Evolutionary conservation across 441 rosid genomes (phyloP).

Genomic region (Croton setiger): DNA sequence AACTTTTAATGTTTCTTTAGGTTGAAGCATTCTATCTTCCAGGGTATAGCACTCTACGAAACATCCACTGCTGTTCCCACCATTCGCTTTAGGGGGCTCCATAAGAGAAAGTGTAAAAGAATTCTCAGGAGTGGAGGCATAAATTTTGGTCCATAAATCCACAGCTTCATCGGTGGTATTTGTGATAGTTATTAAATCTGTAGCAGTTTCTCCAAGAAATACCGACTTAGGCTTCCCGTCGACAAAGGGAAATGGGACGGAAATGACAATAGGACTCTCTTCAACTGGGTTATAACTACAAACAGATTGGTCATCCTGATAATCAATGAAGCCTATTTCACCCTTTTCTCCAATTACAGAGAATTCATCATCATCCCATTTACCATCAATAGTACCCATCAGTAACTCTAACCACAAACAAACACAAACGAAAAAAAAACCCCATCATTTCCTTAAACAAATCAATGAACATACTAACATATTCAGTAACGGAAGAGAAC

Average conservation of each 20-base stretch:
- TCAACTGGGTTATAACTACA: constrained; percentile 32
- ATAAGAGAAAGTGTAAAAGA: constrained; percentile 46
- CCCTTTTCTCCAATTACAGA: constrained; percentile 52
- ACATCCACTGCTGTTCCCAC: constrained; percentile 18
- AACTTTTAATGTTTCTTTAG: constrained; percentile 36
- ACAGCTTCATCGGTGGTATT: constrained; percentile 46
- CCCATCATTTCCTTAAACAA: background rate
- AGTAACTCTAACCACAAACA: constrained; percentile 14
- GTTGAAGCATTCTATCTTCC: constrained; percentile 56
- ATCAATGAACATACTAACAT: no score
- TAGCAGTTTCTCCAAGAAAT: constrained; percentile 39
- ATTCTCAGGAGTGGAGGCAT: constrained; percentile 43
- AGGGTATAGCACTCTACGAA: constrained; percentile 38
- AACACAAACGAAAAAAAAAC: background rate
- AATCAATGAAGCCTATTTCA: constrained; percentile 51
- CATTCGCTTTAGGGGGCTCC: constrained; percentile 43
- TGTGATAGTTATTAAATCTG: constrained; percentile 33
- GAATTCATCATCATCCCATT: constrained; percentile 35
- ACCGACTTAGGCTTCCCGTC: constrained; percentile 48
- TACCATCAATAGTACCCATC: constrained; percentile 27
- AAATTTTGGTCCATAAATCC: constrained; percentile 53
- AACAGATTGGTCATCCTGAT: constrained; percentile 41
- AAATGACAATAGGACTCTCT: constrained; percentile 41
- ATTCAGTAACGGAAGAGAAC: background rate
- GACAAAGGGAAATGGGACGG: constrained; percentile 46